Evolutionary conservation across 2,329 filamentous ascomycete genomes (phyloP).

Genomic region (Fusarium buharicum): DNA sequence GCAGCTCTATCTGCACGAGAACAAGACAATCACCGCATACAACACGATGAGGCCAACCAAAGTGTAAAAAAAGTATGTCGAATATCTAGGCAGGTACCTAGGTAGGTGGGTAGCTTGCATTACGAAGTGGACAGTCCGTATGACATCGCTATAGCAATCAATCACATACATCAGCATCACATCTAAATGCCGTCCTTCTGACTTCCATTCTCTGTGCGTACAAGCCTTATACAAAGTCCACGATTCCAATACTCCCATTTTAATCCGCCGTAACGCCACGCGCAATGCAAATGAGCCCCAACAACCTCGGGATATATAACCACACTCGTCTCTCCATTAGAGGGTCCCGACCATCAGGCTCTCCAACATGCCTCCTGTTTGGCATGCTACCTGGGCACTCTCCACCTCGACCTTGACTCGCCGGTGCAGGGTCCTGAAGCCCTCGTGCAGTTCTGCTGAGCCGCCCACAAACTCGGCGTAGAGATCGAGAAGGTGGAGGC

Average conservation of each 20-base stretch:
- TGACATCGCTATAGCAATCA: conserved; percentile 1
- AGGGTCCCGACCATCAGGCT: conserved; percentile 60
- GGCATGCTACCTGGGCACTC: conserved; percentile 82
- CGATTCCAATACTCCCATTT: conserved; percentile 41
- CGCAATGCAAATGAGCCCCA: conserved; percentile 45
- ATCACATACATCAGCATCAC: conserved; percentile 2
- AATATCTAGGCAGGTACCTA: conserved; percentile 17
- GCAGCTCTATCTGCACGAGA: not conserved
- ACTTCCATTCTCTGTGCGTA: conserved; percentile 10
- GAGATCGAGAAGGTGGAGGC: conserved; percentile 83
- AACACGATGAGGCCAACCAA: not conserved
- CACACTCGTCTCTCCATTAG: conserved; percentile 31
- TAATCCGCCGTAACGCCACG: conserved; percentile 44
- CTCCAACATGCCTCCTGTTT: conserved; percentile 89
- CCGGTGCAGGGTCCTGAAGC: conserved; percentile 74
- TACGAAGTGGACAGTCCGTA: conserved; percentile 3
- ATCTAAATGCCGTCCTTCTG: not conserved
- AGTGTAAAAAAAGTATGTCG: conserved; percentile 17
- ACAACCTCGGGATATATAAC: conserved; percentile 39
- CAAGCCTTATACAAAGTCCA: conserved; percentile 36
- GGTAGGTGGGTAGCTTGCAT: not conserved
- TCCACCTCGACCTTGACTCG: conserved; percentile 82
- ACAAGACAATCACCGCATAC: not conserved
- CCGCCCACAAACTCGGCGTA: conserved; percentile 84
- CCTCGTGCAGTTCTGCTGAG: conserved; percentile 75